Evolutionary conservation across 2,329 filamentous ascomycete genomes (phyloP).

Genomic region (Colletotrichum filicis): DNA sequence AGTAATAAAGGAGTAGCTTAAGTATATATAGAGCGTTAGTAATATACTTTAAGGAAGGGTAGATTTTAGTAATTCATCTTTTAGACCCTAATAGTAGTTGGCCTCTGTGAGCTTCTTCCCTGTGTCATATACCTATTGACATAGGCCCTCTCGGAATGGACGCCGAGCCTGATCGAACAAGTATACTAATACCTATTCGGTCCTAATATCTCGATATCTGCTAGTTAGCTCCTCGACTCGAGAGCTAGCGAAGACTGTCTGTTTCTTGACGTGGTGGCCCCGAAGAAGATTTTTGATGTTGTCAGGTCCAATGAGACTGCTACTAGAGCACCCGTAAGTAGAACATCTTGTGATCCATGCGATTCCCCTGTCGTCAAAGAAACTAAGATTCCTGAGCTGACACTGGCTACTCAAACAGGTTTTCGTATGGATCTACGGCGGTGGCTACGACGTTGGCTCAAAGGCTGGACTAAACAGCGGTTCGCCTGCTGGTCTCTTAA

Average conservation of each 20-base stretch:
- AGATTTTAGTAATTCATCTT: no score
- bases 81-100: no score
- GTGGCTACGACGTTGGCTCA: constrained; percentile 45
- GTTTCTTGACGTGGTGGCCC: constrained; percentile 52
- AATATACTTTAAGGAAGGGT: no score
- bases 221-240: no score
- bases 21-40: no score
- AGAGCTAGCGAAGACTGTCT: constrained; percentile 49
- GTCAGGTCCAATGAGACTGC: constrained; percentile 34
- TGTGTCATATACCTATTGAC: no score
- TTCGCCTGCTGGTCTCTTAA: not conserved
- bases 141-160: no score
- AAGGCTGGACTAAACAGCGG: constrained; percentile 51
- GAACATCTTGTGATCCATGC: not conserved
- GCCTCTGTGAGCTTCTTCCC: no score
- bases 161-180: no score
- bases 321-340: not conserved
- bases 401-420: constrained; percentile 26
- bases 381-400: no score
- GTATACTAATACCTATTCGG: not conserved
- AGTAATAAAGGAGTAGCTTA: no score
- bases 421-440: constrained; percentile 49
- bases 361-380: no score
- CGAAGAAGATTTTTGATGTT: constrained; percentile 44
- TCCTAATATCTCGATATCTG: not conserved